Evolutionary conservation across 306 rosid genomes (phyloP), one percentile per base, ranked within the genome.

Genomic region (Cajanus cajan): DNA sequence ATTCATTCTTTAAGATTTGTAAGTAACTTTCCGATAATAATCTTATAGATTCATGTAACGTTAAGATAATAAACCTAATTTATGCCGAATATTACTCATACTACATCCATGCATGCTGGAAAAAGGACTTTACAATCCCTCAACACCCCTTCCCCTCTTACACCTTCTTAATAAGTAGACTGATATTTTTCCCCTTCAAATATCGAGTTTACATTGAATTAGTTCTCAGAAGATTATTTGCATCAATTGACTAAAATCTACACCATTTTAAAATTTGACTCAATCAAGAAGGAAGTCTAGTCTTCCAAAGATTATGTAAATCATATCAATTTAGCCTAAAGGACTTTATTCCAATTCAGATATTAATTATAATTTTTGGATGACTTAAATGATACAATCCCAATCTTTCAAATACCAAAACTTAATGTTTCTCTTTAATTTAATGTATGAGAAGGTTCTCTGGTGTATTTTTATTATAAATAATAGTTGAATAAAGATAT

Each of bases 221-320:
- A 59, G 59, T 82, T 68, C 14, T 55, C 34, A 65, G 65, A 64
- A 76, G 16, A 40, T 66, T 64, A 48, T 36, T 47, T 64, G 21
- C 80, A 13, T 18, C 39, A 64, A 19, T 76, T 64, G 40, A 34
- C 18, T 34, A 5, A 25, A 64, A 48, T 59, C 24, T 62, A 63
- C 88, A 64, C 79, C 73, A 4, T 21, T 40, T 21, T 88, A 34
- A 64, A 59, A 33, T 45, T 76, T 48, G 82, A 69, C 63, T 34
- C 58, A 39, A 50, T 58, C 50, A 69, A 24, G 50, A 7, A 68
- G 59, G 67, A 68, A 55, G 14, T 34, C 43, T 37, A 48, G 39
- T 55, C 16, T 37, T 33, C 39, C 19, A 40, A 21, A 71, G 28
- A 28, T 41, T 40, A 22, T 57, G 18, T 73, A 8, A 73, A 73